These are phyloP conservation scores for Lecanicillium sp. DNA, from an alignment of 2,329 filamentous ascomycete species.

Conservation along the genomic window DNA sequence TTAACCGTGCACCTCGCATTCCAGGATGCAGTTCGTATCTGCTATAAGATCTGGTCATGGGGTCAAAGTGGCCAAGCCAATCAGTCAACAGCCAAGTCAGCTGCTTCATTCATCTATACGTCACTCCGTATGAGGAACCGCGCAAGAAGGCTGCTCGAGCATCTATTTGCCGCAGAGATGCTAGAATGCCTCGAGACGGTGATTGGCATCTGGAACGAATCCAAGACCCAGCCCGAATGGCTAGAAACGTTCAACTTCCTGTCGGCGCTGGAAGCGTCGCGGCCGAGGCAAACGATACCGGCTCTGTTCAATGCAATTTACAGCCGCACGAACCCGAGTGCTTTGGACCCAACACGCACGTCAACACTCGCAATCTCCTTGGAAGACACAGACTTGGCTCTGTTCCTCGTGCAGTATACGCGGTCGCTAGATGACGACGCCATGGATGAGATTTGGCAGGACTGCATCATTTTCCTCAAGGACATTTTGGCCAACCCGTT, in stretches of 20 bases:
- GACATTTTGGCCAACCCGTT: constrained; percentile 91
- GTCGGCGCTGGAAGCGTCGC: constrained; percentile 82
- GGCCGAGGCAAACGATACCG: constrained; percentile 85
- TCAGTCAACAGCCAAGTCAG: constrained; percentile 57
- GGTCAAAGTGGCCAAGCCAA: constrained; percentile 55
- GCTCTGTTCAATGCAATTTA: constrained; percentile 95
- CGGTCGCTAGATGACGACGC: constrained; percentile 89
- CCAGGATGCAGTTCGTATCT: constrained; percentile 88
- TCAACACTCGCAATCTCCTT: constrained; percentile 84
- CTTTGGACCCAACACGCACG: constrained; percentile 70
- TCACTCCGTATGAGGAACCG: constrained; percentile 87
- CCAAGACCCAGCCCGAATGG: constrained; percentile 37
- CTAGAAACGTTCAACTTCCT: constrained; percentile 75
- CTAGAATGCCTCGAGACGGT: constrained; percentile 90
- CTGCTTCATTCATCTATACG: constrained; percentile 82
- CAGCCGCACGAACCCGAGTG: constrained; percentile 79
- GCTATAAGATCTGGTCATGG: constrained; percentile 95
- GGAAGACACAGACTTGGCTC: constrained; percentile 73
- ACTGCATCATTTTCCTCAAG: constrained; percentile 83
- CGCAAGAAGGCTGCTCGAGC: constrained; percentile 79
- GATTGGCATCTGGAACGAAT: constrained; percentile 70
- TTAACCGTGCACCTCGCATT: constrained; percentile 93
- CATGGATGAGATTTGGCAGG: constrained; percentile 96
- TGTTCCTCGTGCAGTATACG: constrained; percentile 86
- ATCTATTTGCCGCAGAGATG: constrained; percentile 85